Base-by-base conservation (phyloP, 139 green algal genomes). In the Gonium pectorale region DNA sequence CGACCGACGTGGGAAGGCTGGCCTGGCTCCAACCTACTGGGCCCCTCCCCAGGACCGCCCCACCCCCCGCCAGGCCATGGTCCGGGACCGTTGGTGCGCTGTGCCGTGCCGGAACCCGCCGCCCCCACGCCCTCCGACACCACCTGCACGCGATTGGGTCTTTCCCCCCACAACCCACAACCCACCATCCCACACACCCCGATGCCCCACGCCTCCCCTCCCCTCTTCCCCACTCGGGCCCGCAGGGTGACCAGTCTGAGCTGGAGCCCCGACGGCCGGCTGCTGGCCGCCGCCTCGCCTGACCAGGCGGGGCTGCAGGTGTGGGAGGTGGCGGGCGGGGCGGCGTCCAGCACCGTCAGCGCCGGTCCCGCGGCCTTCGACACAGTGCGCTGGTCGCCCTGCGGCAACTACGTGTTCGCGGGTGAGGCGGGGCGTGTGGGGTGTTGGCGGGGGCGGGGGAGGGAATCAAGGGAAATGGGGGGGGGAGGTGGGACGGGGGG, bases 381-480 rank as follows among this genome's bases (percentile, higher is more conserved):
- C 13, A 60, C 85, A 37, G 86, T 94, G 67, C 41, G 63, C 37
- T 94, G 91, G 91, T 91, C 87, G 15, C 91, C 91, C 7, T 85
- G 87, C 46, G 89, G 91, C 9, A 77, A 60, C 38, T 93, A 93
- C 81, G 44, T 94, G n/a, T 89, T 94, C 38, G 89, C 77, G 33
- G 87, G 89, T 91, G 81, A 19, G 89, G 1, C 40, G 15, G 56
- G 19, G 56, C 6, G 56, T 56, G 49, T 56, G 49, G 13, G 17
- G 49, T 13, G 49, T 13, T 13, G 49, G 49, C 49, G 17, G 49
- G 49, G 49, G 49, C 49, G 13, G 49, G 49, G 49, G 13, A 56
- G 49, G 49, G 49, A n/a, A n/a, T n/a, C n/a, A n/a, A n/a, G n/a
- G n/a, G n/a, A n/a, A n/a, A n/a, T 17, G 49, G 49, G 13, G 49